Conservation (phyloP, 306 rosid genomes). For the Dalbergia oliveri region DNA sequence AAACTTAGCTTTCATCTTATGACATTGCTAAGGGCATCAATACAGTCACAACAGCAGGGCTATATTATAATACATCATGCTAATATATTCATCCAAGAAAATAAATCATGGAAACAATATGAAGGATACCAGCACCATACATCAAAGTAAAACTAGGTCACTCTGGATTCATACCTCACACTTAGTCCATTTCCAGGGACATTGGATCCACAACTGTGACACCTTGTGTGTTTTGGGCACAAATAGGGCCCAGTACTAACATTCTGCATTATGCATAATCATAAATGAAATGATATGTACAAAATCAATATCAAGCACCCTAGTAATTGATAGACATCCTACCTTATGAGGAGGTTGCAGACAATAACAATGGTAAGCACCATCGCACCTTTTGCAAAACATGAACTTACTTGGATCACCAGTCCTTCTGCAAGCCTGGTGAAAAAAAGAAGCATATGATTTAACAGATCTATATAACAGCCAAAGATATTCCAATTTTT, state of each 20-base stretch:
- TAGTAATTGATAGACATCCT: slow-evolving; percentile 35
- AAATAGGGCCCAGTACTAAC: slow-evolving; percentile 92
- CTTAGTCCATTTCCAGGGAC: slow-evolving; percentile 99
- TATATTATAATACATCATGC: not conserved
- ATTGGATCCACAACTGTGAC: slow-evolving; percentile 95
- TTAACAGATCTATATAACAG: slow-evolving; percentile 32
- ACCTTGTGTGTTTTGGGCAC: slow-evolving; percentile 91
- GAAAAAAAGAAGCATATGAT: slow-evolving; percentile 32
- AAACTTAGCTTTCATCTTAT: slow-evolving; percentile 30
- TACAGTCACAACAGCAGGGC: not conserved
- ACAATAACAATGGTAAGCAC: slow-evolving; percentile 98
- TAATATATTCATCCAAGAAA: slow-evolving; percentile 5
- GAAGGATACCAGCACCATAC: slow-evolving; percentile 12
- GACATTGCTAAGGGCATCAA: not conserved
- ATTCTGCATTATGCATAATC: slow-evolving; percentile 70
- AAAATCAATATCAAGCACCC: slow-evolving; percentile 34
- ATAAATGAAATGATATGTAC: slow-evolving; percentile 43
- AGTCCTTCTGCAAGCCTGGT: slow-evolving; percentile 91
- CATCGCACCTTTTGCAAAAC: slow-evolving; percentile 99
- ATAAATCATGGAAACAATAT: slow-evolving; percentile 6
- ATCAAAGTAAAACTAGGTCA: slow-evolving; percentile 32
- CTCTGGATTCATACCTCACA: slow-evolving; percentile 71
- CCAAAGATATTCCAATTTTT: slow-evolving; percentile 15
- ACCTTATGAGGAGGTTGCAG: slow-evolving; percentile 98
- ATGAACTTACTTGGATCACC: slow-evolving; percentile 97